Evolutionary conservation across 1,284 basidiomycete genomes (phyloP), one percentile per base, ranked within the genome.

Genomic region (Ustilago xerochloae): DNA sequence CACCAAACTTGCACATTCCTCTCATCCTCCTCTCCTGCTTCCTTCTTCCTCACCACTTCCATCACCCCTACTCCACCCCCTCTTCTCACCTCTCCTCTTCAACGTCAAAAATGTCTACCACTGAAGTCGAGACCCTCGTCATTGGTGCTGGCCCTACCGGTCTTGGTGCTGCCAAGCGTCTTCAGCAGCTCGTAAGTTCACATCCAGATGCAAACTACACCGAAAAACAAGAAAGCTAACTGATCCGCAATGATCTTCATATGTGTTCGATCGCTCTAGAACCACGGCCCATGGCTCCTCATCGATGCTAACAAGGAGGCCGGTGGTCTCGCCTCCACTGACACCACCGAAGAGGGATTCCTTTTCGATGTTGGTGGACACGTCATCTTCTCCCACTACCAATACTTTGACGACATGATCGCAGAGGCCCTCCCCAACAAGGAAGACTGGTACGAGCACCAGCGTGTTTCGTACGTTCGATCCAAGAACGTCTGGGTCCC

Each of bases 331-430:
- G 87, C 87, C 28, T 86, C 85, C 30, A 88, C 87, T 8, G 87
- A 88, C 62, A 78, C 83, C 32, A 88, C 87, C 20, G 54, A 79
- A 9, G 86, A 88, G 75, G 87, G 87, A n/a, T 88, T 88, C 84
- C 82, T 87, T 54, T 88, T 87, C 73, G 87, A 88, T 75, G 87
- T 87, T 33, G 86, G 87, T 47, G 87, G 87, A 28, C 87, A 88
- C 80, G 87, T 88, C 73, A 88, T 88, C 73, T 88, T 88, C 78
- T 87, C 87, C 15, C 87, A 88, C 82, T 88, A 88, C 78, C 82
- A 85, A 30, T 87, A 87, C 84, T 87, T 87, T 79, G 86, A 88
- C 81, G 87, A 88, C 68, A 81, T 83, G 60, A 84, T 88, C 70
- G 63, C 85, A 63, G 84, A 87, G 72, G 87, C 87, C 2, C 80